A percentile compares a stretch with the other conserved stretches of the same genome.
phyloP scores from a whole-genome alignment of 106 monocot genomes.

The Phalaenopsis equestris region DNA sequence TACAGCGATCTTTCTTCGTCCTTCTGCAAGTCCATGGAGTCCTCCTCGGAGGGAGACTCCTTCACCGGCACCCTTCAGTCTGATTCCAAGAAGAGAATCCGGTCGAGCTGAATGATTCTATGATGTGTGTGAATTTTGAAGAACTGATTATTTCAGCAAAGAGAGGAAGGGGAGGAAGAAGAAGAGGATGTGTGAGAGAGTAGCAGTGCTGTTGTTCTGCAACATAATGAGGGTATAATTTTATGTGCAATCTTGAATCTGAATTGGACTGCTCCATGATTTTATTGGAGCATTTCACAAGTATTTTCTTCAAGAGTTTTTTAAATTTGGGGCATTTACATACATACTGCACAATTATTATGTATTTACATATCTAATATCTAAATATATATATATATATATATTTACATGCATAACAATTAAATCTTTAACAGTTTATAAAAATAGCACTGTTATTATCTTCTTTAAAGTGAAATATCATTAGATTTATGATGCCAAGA shows the following conservation, averaged over 20 bases:
- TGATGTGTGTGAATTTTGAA: neutral
- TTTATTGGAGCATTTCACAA: no score
- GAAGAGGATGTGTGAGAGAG: neutral
- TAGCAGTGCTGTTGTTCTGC: neutral
- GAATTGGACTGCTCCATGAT: neutral
- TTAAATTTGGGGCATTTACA: neutral
- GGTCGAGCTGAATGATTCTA: neutral
- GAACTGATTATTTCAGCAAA: neutral
- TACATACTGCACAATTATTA: no score
- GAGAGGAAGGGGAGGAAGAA: neutral
- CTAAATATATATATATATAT: no score
- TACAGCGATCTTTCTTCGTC: conserved; percentile 16
- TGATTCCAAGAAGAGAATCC: conserved; percentile 11
- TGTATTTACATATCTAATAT: no score
- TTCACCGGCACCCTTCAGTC: neutral
- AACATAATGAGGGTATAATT: neutral
- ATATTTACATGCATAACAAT: no score
- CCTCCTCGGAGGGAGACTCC: conserved; percentile 11
- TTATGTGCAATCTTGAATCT: neutral
- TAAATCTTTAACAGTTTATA: no score
- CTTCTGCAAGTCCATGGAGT: conserved; percentile 14
- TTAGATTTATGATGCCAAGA: no score
- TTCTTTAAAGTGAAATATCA: no score
- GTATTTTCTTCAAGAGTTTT: neutral
- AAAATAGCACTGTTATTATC: no score